Evolutionary conservation across 805 yeast genomes (phyloP), one percentile per base, ranked within the genome.

Genomic region (Pichia cephalocereana): DNA sequence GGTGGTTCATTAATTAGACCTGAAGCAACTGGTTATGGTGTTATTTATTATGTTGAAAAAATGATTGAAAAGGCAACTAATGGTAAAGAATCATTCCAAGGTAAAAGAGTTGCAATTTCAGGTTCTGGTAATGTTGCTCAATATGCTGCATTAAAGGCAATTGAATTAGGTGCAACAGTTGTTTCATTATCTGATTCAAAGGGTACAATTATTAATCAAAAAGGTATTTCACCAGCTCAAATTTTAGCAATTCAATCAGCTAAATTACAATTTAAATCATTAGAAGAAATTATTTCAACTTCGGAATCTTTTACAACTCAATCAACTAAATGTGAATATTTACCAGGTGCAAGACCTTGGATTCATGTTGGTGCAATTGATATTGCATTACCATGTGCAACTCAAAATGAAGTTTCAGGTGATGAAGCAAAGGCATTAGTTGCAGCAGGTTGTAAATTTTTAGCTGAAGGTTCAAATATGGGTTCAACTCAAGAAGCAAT

Each of bases 41-140:
- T 86, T 52, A 91, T 91, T 56, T 91, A 91, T 83, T 91, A 86
- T 77, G 95, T 90, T 57, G 96, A 89, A 74, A 88, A 91, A 75
- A 91, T 91, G 96, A 87, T 91, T 70, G 93, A 87, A 74, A 82
- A 82, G 70, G 96, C 96, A 56, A 75, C 95, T 54, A 69, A 77
- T 57, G 96, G 96, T 70, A 81, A 84, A 72, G 96, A 89, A 75
- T 70, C 89, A 50, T 85, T 93, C 74, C 71, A 77, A 57, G 97
- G 96, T 69, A 91, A 93, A 80, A 82, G 85, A 68, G 98, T 93
- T 60, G 90, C 96, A 63, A 82, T 91, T 65, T 90, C 97, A 52
- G 99, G 99, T 69, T 83, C 96, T 57, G 99, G 99, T 74, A 91
- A 91, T 74, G 99, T 91, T 69, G 99, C 99, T 52, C 99, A 91